These are phyloP conservation scores for Torulaspora gathmanii DNA, from an alignment of 805 yeast genomes.

Conservation along the genomic window DNA sequence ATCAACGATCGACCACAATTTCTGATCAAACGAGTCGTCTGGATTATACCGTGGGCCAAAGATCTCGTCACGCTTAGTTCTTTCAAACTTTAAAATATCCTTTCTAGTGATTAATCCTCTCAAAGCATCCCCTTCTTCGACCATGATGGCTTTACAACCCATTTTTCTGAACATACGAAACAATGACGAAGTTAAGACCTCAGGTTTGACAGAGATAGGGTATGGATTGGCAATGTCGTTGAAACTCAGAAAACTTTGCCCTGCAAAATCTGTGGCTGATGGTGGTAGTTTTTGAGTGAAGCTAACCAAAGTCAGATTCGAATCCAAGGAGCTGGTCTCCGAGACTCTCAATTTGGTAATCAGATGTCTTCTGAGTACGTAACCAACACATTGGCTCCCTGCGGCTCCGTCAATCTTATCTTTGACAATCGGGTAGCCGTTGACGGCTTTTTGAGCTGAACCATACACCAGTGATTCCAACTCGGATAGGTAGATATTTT, in stretches of 20 bases:
- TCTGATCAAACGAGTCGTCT: slow-evolving; percentile 24
- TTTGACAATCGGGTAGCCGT: slow-evolving; percentile 53
- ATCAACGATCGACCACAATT: slow-evolving; percentile 22
- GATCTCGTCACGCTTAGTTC: slow-evolving; percentile 28
- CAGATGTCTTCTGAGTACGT: slow-evolving; percentile 28
- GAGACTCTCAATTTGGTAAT: slow-evolving; percentile 18
- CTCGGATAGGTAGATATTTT: slow-evolving; percentile 27
- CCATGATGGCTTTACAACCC: slow-evolving; percentile 73
- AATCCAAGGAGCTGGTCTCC: slow-evolving; percentile 17
- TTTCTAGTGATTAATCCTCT: slow-evolving; percentile 81
- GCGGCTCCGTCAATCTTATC: slow-evolving; percentile 35
- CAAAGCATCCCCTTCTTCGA: slow-evolving; percentile 56
- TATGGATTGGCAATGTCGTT: slow-evolving; percentile 41
- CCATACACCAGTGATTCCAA: slow-evolving; percentile 25
- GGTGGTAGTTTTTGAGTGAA: slow-evolving; percentile 8
- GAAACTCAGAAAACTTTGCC: slow-evolving; percentile 30
- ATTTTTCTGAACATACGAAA: slow-evolving; percentile 66
- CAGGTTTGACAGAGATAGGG: slow-evolving; percentile 55
- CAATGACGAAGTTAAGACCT: slow-evolving; percentile 54
- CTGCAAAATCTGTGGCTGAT: slow-evolving; percentile 6
- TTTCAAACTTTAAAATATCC: slow-evolving; percentile 67
- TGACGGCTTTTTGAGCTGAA: slow-evolving; percentile 34
- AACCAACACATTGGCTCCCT: slow-evolving; percentile 40
- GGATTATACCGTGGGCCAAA: slow-evolving; percentile 29
- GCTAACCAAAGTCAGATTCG: slow-evolving; percentile 13